Base-by-base conservation (phyloP, 495 filamentous ascomycete genomes). In the Penicillium daleae region DNA sequence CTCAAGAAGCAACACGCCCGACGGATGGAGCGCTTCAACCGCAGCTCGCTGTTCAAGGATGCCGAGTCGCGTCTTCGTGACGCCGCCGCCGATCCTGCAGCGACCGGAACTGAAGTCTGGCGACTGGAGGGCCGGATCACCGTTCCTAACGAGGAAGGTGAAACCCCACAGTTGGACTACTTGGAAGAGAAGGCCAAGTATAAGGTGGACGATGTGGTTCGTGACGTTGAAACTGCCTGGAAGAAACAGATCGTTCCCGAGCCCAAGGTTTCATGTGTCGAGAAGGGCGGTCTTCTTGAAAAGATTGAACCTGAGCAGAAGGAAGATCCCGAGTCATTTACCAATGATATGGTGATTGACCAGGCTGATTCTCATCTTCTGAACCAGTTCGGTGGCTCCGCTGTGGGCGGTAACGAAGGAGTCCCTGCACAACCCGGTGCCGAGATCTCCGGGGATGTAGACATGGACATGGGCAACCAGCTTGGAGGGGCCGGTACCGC, bases 1-100 rank as follows among this genome's bases (percentile, higher is more conserved):
- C 82, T 99, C 81, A 93, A 90, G 77, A 82, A 80, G 13, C 83
- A 90, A 27, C 93, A 99, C 73, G 86, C 85, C 1, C 88, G 82
- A 64, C 82, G 86, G 27, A 85, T 97, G 78, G 83, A 86, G 12
- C 91, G 89, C 67, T 85, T 97, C 63, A 86, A 86, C 68, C 85
- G 84, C 31, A 88, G 86, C 35, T 84, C 84, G 3, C 62, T 86
- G 13, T 76, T 91, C 39, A 89, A 84, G 66, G 78, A 83, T 31
- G 86, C 89, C 0, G 92, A 94, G 53, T 22, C 75, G 44, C 76
- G 78, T 13, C 73, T 83, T 10, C 85, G 90, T 3, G 73, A 74
- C 39, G 80, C 87, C 12, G 77, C 80, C 12, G 68, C 84, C 27
- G 81, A 87, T 55, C 81, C 83, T 3, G 33, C 74, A 22, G 76